Evolutionary conservation across 495 filamentous ascomycete genomes (phyloP), one percentile per base, ranked within the genome.

Genomic region (Daldinia vernicosa): DNA sequence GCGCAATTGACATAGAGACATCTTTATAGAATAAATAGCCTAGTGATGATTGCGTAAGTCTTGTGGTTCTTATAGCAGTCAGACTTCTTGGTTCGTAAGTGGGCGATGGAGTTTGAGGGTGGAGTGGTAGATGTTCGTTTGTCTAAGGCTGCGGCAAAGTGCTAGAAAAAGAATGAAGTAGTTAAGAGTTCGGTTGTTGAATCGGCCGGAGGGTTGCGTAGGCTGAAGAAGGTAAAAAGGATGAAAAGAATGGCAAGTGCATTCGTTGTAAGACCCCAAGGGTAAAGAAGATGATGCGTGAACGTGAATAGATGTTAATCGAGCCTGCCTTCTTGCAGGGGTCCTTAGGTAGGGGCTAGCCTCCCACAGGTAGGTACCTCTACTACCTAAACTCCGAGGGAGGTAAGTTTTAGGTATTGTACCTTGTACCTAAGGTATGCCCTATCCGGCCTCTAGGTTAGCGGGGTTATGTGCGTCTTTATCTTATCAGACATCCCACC

Each of bases 1-100:
- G 35, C 95, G 89, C 77, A 95, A 96, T 75, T 89, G 86, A 77
- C 93, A 96, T 27, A 98, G 88, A 54, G 94, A 90, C 94, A 98
- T 98, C 28, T 35, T 70, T 3, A n/a, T 5, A 63, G 54, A 35
- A 28, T 37, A 19, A 28, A 57, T 30, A n/a, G 35, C 12, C 17
- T 22, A 35, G 15, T 45, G 15, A 56, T 57, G 19, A 33, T 22
- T 17, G 35, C 3, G 60, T 19, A 30, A 11, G 11, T 8, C 9
- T 69, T 45, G 54, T 17, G 33, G 28, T 43, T 22, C 15, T 4
- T 43, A 17, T 27, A 26, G 32, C 57, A 30, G 15, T 15, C 33
- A 19, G 17, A 11, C 0, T 33, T 51, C 2, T 26, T 24, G 35
- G 26, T 57, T 22, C 22, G 65, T 8, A 15, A 12, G 63, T 35